Percentiles rank a stretch among this genome's conserved stretches.
phyloP scores from a whole-genome alignment of 495 filamentous ascomycete species.

The Tuber borchii region DNA sequence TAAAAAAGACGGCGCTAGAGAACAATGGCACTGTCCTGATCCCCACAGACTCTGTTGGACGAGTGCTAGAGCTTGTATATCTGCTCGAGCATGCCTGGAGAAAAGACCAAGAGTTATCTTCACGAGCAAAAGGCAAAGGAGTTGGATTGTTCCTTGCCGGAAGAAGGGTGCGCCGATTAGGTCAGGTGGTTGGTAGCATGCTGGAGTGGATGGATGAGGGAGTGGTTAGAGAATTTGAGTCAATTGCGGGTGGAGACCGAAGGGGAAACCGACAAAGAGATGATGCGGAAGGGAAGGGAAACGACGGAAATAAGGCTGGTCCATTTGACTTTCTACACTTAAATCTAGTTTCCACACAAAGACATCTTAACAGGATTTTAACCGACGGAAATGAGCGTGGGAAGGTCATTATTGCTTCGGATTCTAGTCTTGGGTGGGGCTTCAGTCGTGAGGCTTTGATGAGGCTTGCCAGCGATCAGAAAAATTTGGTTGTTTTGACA shows the following conservation, averaged over 20 bases:
- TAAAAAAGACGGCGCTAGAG: slow-evolving; percentile 63
- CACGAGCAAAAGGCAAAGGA: slow-evolving; percentile 59
- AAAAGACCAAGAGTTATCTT: slow-evolving; percentile 45
- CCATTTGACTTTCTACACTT: slow-evolving; percentile 90
- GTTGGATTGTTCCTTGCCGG: slow-evolving; percentile 77
- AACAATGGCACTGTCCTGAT: slow-evolving; percentile 91
- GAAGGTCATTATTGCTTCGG: slow-evolving; percentile 84
- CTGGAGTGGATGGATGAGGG: slow-evolving; percentile 98
- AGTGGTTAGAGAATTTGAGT: slow-evolving; percentile 85
- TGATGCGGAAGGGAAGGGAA: slow-evolving; percentile 45
- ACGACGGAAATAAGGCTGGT: slow-evolving; percentile 50
- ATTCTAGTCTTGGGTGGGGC: slow-evolving; percentile 86
- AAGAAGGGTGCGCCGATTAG: slow-evolving; percentile 50
- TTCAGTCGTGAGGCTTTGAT: slow-evolving; percentile 84
- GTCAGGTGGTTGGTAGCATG: slow-evolving; percentile 76
- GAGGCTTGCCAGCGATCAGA: slow-evolving; percentile 62
- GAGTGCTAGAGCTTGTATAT: slow-evolving; percentile 89
- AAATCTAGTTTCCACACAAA: slow-evolving; percentile 45
- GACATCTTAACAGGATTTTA: slow-evolving; percentile 45
- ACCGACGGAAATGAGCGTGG: slow-evolving; percentile 45
- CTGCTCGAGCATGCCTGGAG: slow-evolving; percentile 88
- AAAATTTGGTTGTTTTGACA: slow-evolving; percentile 79
- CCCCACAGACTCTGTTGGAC: slow-evolving; percentile 87
- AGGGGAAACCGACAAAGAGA: slow-evolving; percentile 46
- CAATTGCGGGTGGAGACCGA: slow-evolving; percentile 53